phyloP scores from a whole-genome alignment of 2,329 filamentous ascomycete genomes.

The Penicillium sp. region DNA sequence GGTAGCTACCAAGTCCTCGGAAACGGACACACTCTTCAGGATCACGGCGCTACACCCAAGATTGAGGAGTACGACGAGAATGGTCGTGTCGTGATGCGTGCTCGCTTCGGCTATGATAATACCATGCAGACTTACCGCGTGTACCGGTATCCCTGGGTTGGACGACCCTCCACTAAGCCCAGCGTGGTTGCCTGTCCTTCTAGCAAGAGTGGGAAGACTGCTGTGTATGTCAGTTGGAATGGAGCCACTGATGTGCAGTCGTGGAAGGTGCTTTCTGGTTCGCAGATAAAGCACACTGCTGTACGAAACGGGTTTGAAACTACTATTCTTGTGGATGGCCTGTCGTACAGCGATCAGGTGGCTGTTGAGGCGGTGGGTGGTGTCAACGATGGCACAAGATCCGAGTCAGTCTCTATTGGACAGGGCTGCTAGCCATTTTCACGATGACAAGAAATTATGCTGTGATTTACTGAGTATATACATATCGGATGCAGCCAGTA shows the following conservation, averaged over 20 bases:
- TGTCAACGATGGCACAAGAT: conserved; percentile 22
- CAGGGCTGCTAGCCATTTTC: conserved; percentile 17
- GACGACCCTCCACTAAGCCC: conserved; percentile 23
- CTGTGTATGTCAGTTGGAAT: conserved; percentile 46
- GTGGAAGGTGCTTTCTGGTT: conserved; percentile 25
- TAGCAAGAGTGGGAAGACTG: conserved; percentile 13
- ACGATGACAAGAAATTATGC: neutral
- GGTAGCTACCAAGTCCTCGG: conserved; percentile 32
- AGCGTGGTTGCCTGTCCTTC: conserved; percentile 24
- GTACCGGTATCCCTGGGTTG: conserved; percentile 30
- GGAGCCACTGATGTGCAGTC: conserved; percentile 40
- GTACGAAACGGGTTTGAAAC: conserved; percentile 25
- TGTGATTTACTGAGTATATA: neutral
- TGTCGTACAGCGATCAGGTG: conserved; percentile 15
- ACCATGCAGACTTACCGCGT: conserved; percentile 36
- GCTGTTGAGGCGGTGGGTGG: conserved; percentile 28
- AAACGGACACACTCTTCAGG: conserved; percentile 33
- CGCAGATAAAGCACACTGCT: conserved; percentile 10
- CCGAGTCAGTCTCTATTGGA: conserved; percentile 18
- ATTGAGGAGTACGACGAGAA: conserved; percentile 36
- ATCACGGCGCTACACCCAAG: conserved; percentile 38
- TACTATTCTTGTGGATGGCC: conserved; percentile 12
- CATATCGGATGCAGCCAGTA: neutral
- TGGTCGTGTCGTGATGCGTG: conserved; percentile 36
- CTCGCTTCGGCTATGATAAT: conserved; percentile 35